Evolutionary conservation across 1,284 basidiomycete genomes (phyloP).

Genomic region (Blastosporella zonata): DNA sequence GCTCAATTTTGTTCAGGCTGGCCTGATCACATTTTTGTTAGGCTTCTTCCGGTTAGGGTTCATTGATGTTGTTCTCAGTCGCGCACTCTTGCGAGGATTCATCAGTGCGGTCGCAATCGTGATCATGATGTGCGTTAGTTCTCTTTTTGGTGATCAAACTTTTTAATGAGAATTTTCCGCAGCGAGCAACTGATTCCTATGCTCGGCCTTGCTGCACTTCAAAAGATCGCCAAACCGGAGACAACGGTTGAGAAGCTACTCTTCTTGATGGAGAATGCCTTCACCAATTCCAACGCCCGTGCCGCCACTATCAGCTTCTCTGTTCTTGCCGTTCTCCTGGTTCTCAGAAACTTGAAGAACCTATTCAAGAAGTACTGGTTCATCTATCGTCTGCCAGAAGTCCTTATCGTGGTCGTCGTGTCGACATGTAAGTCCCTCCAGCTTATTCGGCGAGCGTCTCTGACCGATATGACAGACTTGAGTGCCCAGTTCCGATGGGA

Average conservation of each 20-base stretch:
- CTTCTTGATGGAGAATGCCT: constrained; percentile 71
- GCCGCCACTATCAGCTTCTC: constrained; percentile 76
- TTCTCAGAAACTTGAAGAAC: constrained; percentile 52
- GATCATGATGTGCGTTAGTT: constrained; percentile 59
- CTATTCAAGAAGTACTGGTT: constrained; percentile 54
- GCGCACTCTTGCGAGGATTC: constrained; percentile 86
- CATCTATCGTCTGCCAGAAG: constrained; percentile 84
- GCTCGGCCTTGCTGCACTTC: constrained; percentile 69
- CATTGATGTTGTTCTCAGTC: constrained; percentile 91
- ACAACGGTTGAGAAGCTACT: constrained; percentile 73
- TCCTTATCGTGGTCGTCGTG: constrained; percentile 64
- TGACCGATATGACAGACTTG: constrained; percentile 47
- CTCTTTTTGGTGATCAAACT: background rate
- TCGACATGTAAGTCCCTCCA: constrained; percentile 64
- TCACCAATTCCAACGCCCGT: constrained; percentile 52
- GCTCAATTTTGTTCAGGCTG: constrained; percentile 48
- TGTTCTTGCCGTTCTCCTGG: constrained; percentile 63
- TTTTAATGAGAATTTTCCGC: constrained; percentile 4
- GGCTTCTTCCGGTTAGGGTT: constrained; percentile 91
- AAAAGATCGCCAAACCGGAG: constrained; percentile 52
- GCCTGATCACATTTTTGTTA: constrained; percentile 83
- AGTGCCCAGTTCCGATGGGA: constrained; percentile 77
- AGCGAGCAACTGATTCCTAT: constrained; percentile 82
- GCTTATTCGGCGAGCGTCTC: background rate
- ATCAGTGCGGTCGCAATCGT: constrained; percentile 77